Conservation (phyloP, 2,329 filamentous ascomycete genomes). For the Phaeophleospora eucalypticola region DNA sequence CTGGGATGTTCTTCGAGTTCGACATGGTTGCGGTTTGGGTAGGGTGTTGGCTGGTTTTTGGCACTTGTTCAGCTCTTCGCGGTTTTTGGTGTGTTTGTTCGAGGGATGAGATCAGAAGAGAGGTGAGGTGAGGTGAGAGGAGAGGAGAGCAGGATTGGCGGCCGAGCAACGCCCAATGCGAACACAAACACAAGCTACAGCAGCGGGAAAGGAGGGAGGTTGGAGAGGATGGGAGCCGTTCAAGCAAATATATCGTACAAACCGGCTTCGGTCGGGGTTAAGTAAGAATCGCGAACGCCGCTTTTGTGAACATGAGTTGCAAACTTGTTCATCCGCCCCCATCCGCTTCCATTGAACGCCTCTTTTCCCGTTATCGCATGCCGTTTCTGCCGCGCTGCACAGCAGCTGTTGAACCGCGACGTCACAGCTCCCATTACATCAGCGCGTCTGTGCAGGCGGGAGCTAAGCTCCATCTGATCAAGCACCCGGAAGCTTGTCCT, state of each 20-base stretch:
- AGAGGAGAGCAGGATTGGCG: too few relatives aligned
- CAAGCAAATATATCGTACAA: not conserved
- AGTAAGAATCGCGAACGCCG: not conserved
- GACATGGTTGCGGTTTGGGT: slow-evolving; percentile 1
- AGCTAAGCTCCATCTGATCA: not conserved
- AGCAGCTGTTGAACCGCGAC: not conserved
- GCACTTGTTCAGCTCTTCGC: not conserved
- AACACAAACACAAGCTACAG: not conserved
- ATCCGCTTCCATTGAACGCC: not conserved
- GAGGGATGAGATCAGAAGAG: not conserved
- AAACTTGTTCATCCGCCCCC: not conserved
- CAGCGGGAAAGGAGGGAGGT: not conserved
- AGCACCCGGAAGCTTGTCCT: not conserved
- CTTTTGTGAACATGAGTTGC: not conserved
- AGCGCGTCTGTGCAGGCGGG: not conserved
- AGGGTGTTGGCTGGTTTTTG: not conserved
- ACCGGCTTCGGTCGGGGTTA: not conserved
- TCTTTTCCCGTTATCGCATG: not conserved
- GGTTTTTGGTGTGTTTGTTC: not conserved
- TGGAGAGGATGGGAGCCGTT: not conserved
- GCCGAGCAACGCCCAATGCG: not conserved
- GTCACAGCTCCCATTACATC: not conserved
- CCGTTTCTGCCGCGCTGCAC: too few relatives aligned
- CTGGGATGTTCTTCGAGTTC: not conserved
- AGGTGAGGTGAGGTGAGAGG: not conserved